These are phyloP conservation scores for Dioscorea alata DNA, from an alignment of 106 monocot genomes.

Conservation along the genomic window DNA sequence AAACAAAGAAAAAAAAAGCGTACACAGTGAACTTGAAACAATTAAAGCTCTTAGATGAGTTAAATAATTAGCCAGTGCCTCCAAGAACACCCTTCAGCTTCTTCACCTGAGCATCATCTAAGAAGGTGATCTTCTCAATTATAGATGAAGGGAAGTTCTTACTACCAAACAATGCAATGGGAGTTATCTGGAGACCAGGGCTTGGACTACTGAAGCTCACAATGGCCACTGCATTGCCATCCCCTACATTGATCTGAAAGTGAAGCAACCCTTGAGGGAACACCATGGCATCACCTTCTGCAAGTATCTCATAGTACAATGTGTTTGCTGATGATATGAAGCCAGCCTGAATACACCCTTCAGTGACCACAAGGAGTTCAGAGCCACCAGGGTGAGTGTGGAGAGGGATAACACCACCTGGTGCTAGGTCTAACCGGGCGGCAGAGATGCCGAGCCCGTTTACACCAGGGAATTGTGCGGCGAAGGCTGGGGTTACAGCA, in stretches of 20 bases:
- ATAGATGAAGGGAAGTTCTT: constrained; percentile 44
- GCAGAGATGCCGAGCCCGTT: constrained; percentile 13
- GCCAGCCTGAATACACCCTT: constrained; percentile 1
- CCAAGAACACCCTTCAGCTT: constrained; percentile 83
- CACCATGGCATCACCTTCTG: constrained; percentile 55
- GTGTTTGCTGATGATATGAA: constrained; percentile 11
- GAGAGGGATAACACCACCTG: constrained; percentile 15
- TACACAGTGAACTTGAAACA: no score
- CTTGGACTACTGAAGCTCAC: constrained; percentile 51
- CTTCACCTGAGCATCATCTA: constrained; percentile 57
- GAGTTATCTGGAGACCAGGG: constrained; percentile 72
- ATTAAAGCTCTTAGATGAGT: no score
- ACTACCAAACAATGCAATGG: constrained; percentile 52
- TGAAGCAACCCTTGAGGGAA: constrained; percentile 82
- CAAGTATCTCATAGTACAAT: constrained; percentile 14
- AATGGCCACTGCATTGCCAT: constrained; percentile 20
- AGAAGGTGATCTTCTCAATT: constrained; percentile 58
- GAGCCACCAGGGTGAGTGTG: constrained; percentile 18
- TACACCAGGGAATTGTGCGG: constrained; percentile 2
- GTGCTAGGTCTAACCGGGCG: not conserved
- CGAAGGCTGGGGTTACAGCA: constrained; percentile 1
- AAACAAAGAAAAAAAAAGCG: no score
- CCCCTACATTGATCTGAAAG: constrained; percentile 53
- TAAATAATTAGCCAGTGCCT: constrained; percentile 37
- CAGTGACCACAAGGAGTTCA: constrained; percentile 6